Conservation (phyloP, 192 early-diverging fungal species). For the Coemansia javaensis region DNA sequence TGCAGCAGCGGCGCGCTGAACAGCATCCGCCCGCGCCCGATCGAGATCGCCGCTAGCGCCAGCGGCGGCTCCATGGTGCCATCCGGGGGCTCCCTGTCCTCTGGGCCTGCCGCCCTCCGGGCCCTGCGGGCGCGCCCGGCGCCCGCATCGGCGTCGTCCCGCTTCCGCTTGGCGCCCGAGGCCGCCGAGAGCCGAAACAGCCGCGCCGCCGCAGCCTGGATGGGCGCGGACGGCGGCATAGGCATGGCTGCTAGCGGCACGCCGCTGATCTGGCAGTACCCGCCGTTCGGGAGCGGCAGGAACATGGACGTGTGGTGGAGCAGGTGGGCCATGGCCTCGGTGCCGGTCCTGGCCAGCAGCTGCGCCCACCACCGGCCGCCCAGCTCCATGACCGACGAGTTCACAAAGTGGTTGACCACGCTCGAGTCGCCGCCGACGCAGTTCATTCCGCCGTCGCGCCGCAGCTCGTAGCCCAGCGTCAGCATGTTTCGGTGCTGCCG, state of each 20-base stretch:
- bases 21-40: slow-evolving; percentile 19
- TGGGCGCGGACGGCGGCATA: slow-evolving; percentile 3
- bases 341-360: slow-evolving; percentile 26
- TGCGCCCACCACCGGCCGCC: slow-evolving; percentile 16
- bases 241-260: slow-evolving; percentile 9
- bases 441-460: slow-evolving; percentile 19
- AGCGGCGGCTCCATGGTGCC: slow-evolving; percentile 2
- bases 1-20: slow-evolving; percentile 15
- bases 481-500: slow-evolving; percentile 19
- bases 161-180: slow-evolving; percentile 1
- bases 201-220: slow-evolving; percentile 3
- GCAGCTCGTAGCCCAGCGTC: slow-evolving; percentile 23
- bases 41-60: slow-evolving; percentile 4
- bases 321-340: slow-evolving; percentile 26
- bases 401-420: slow-evolving; percentile 24
- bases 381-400: slow-evolving; percentile 39
- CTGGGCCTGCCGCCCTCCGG: background rate
- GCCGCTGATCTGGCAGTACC: slow-evolving; percentile 37
- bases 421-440: slow-evolving; percentile 17
- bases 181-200: background rate
- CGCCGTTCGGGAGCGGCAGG: slow-evolving; percentile 22
- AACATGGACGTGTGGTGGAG: slow-evolving; percentile 30
- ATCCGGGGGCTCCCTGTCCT: no score
- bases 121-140: background rate
- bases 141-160: background rate